Base-by-base conservation (phyloP, 2,329 filamentous ascomycete genomes). In the Fusarium gaditjirri region DNA sequence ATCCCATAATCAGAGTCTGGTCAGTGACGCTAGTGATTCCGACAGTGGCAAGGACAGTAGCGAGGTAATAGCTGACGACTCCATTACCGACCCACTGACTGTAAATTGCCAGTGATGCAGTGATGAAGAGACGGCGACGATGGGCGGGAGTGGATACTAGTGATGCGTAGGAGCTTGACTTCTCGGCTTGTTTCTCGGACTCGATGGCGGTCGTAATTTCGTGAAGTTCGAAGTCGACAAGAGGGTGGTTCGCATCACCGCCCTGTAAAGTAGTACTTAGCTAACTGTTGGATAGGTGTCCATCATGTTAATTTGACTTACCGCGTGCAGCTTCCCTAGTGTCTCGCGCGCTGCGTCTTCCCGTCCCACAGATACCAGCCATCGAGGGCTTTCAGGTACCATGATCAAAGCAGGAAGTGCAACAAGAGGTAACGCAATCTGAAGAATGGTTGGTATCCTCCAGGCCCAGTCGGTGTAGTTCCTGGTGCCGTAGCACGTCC, bases 71-170 rank as follows among this genome's bases (percentile, higher is more conserved):
- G 46, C 64, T 67, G 16, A 67, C 64, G 7, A 67, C 64, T 19
- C 64, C 64, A 7, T 67, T 67, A 3, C 64, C 64, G 5, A 67
- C 53, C 64, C 64, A 67, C 19, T 67, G 64, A 12, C 64, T 61
- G 41, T 67, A 67, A 3, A 67, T 46, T 6, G 64, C 64, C 16
- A 67, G 17, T 6, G 64, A 61, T 5, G 38, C 46, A 0, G 64
- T 67, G 19, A 67, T 67, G 41, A 67, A 67, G n/a, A 67, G 50
- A 19, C 64, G 46, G 6, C 62, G 35, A 5, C 64, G 64, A 3
- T 67, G 54, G 13, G 64, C 62, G 8, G 65, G 50, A 27, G 64
- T 67, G 16, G 64, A 53, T 10, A 67, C 41, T 0, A 67, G 54
- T 9, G 47, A 61, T 13, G 65, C 49, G 12, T 46, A 67, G 3